A percentile compares a stretch with the other conserved stretches of the same genome.
Evolutionary conservation across 306 rosid genomes (phyloP).

Genomic region (Rosa chinensis): DNA sequence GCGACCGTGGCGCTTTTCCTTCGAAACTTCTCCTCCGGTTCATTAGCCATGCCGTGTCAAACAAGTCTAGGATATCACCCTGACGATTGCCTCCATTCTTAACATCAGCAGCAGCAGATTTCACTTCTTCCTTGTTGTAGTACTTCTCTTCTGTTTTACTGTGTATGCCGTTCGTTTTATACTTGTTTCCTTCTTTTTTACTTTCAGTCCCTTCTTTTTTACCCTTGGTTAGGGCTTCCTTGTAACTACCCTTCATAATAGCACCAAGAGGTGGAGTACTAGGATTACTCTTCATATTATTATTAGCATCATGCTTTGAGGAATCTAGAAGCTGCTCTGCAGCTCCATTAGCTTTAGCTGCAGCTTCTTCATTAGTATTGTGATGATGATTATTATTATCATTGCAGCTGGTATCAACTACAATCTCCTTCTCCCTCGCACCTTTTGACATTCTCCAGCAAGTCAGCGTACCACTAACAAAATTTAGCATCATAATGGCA

Average conservation of each 20-base stretch:
- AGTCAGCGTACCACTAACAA: conserved; percentile 35
- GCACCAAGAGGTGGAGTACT: background rate
- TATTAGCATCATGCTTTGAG: background rate
- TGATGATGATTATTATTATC: conserved; percentile 1
- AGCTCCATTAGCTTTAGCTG: background rate
- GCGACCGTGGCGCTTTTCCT: background rate
- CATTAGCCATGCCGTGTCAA: conserved; percentile 70
- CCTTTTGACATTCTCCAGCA: conserved; percentile 31
- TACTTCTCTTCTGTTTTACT: background rate
- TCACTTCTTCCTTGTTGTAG: conserved; percentile 7
- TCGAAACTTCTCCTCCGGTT: conserved; percentile 1
- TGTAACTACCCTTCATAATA: conserved; percentile 31
- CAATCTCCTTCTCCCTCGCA: conserved; percentile 48
- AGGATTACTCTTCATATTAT: conserved; percentile 1
- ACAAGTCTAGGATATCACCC: conserved; percentile 56
- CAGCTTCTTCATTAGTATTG: background rate
- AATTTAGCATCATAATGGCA: conserved; percentile 42
- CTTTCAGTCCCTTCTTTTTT: conserved; percentile 19
- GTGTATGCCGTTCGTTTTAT: background rate
- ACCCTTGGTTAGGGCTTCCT: conserved; percentile 44
- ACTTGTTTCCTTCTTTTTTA: background rate
- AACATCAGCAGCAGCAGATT: conserved; percentile 16
- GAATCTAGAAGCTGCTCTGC: background rate
- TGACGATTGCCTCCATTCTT: background rate
- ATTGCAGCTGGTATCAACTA: conserved; percentile 37